phyloP scores from a whole-genome alignment of 2,329 filamentous ascomycete species.

The Nemania abortiva region DNA sequence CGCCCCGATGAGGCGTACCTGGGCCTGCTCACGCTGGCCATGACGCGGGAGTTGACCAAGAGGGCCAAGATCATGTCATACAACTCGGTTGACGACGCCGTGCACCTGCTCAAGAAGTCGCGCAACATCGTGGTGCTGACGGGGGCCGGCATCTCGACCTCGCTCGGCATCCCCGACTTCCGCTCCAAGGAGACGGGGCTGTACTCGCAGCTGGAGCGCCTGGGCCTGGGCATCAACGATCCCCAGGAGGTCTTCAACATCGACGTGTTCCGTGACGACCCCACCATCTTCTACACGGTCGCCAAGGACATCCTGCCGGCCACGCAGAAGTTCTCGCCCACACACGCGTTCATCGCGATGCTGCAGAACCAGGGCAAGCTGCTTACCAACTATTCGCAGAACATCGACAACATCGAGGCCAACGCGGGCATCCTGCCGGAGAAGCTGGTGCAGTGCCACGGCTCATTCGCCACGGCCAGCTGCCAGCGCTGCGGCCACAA shows the following conservation, averaged over 20 bases:
- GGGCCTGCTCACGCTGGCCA: conserved; percentile 78
- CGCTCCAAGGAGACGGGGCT: conserved; percentile 92
- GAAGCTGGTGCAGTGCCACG: conserved; percentile 95
- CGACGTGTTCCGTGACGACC: conserved; percentile 84
- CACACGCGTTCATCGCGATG: conserved; percentile 91
- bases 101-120: conserved; percentile 76
- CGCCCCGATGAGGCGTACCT: conserved; percentile 80
- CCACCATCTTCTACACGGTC: conserved; percentile 89
- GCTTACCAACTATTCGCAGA: conserved; percentile 97
- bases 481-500: conserved; percentile 85
- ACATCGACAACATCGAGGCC: conserved; percentile 95
- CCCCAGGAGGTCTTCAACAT: conserved; percentile 98
- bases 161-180: conserved; percentile 96
- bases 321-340: conserved; percentile 85
- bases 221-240: conserved; percentile 77
- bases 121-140: conserved; percentile 94
- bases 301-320: conserved; percentile 89
- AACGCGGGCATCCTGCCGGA: conserved; percentile 83
- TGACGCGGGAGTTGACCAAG: conserved; percentile 84
- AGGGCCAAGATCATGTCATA: conserved; percentile 82
- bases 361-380: conserved; percentile 90
- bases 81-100: conserved; percentile 90
- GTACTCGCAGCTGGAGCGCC: conserved; percentile 84
- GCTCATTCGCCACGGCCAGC: conserved; percentile 91
- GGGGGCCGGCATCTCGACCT: conserved; percentile 96